phyloP scores from a whole-genome alignment of 352 stramenopile genomes.

The Pythium phragmitis region DNA sequence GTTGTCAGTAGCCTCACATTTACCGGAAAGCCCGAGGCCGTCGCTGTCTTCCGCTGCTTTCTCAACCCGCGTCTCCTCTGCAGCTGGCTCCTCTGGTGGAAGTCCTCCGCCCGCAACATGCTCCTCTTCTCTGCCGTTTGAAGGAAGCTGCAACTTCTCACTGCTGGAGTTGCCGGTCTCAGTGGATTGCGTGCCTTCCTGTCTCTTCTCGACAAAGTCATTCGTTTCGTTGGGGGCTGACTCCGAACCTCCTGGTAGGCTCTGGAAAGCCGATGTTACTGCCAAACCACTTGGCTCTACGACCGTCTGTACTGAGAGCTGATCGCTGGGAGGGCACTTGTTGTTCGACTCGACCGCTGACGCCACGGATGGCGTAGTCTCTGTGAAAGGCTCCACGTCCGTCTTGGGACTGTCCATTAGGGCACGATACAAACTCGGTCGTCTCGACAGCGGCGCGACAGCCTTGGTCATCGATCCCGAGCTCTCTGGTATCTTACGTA shows the following conservation, averaged over 20 bases:
- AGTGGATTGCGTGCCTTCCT: too few species aligned
- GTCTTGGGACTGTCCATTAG: conserved; percentile 5
- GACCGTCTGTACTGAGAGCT: neutral
- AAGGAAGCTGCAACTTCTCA: neutral
- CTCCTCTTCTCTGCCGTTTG: neutral
- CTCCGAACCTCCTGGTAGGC: neutral
- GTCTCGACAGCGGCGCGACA: conserved; percentile 19
- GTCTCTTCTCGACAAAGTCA: neutral
- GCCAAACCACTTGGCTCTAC: neutral
- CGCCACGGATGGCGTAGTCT: neutral
- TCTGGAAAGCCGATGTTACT: neutral
- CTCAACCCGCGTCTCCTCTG: neutral
- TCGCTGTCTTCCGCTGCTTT: neutral
- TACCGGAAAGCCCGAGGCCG: neutral
- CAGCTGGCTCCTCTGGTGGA: neutral
- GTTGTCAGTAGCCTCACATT: neutral
- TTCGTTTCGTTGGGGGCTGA: neutral
- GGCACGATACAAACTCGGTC: conserved; percentile 25
- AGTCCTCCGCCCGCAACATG: neutral
- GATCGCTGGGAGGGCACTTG: neutral
- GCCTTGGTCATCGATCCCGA: conserved; percentile 1
- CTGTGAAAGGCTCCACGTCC: neutral
- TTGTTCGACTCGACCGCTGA: neutral
- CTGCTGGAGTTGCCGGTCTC: too few species aligned
- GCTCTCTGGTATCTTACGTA: neutral